These are phyloP conservation scores for Magnolia sinica DNA, from an alignment of 164 flowering plant species.

Conservation along the genomic window DNA sequence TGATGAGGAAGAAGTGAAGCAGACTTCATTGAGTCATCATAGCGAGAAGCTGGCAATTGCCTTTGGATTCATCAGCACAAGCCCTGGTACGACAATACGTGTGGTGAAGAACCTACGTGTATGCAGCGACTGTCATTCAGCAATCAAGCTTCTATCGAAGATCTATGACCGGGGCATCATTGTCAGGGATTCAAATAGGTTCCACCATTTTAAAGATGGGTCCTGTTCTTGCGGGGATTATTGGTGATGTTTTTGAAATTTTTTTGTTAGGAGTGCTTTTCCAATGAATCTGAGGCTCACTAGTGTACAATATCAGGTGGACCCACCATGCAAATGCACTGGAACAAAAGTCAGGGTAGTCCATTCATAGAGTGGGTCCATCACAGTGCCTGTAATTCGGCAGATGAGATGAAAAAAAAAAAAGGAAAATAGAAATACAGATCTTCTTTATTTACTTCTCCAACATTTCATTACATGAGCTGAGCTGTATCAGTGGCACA, in stretches of 20 bases:
- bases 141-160: conserved; percentile 5
- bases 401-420: background rate
- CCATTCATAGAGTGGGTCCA: background rate
- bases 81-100: conserved; percentile 12
- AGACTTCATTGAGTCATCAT: conserved; percentile 14
- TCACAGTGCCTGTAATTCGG: background rate
- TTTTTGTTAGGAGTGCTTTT: background rate
- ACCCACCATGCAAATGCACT: too few relatives aligned
- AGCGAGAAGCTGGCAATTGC: conserved; percentile 18
- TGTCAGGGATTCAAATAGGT: conserved; percentile 14
- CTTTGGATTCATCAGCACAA: conserved; percentile 14
- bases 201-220: conserved; percentile 14
- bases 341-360: too few relatives aligned
- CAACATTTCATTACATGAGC: background rate
- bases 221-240: conserved; percentile 16
- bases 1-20: conserved; percentile 15
- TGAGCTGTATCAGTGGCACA: background rate
- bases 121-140: conserved; percentile 14
- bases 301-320: too few relatives aligned
- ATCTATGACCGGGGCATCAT: conserved; percentile 12
- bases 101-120: conserved; percentile 12
- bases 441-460: background rate
- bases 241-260: background rate
- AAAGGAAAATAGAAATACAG: too few relatives aligned
- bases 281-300: background rate